phyloP scores from a whole-genome alignment of 2,329 filamentous ascomycete species.

The Cercospora sp. region DNA sequence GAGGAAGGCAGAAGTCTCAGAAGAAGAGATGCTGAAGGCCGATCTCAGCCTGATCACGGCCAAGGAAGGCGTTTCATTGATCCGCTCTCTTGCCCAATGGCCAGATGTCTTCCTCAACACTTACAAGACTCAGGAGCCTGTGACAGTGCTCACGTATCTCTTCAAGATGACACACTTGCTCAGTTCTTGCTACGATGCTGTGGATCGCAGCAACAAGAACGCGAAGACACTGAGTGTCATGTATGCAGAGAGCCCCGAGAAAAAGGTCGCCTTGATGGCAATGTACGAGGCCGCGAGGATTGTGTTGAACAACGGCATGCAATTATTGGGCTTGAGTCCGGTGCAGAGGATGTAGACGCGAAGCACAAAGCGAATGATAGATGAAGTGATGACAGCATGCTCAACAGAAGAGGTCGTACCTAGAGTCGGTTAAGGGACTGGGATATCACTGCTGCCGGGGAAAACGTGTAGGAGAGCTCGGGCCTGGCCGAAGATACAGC shows the following conservation, averaged over 20 bases:
- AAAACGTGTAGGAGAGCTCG: too few species aligned
- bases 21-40: constrained; percentile 59
- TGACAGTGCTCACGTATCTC: constrained; percentile 68
- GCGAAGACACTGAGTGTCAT: constrained; percentile 65
- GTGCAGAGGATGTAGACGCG: constrained; percentile 59
- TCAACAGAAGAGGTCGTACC: neutral
- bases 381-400: neutral
- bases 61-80: constrained; percentile 69
- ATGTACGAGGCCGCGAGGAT: constrained; percentile 74
- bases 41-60: constrained; percentile 70
- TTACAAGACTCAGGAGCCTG: constrained; percentile 76
- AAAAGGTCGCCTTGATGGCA: constrained; percentile 71
- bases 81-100: constrained; percentile 77
- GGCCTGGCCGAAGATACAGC: neutral
- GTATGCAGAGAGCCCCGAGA: constrained; percentile 67
- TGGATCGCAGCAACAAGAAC: constrained; percentile 37
- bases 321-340: constrained; percentile 72
- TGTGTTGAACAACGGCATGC: constrained; percentile 81
- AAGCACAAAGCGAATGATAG: neutral
- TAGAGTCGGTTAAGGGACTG: too few species aligned
- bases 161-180: constrained; percentile 85
- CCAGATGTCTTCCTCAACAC: constrained; percentile 84
- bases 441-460: neutral
- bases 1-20: constrained; percentile 57
- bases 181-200: constrained; percentile 76